Evolutionary conservation across 495 filamentous ascomycete genomes (phyloP), one percentile per base, ranked within the genome.

Genomic region (Echria macrotheca): DNA sequence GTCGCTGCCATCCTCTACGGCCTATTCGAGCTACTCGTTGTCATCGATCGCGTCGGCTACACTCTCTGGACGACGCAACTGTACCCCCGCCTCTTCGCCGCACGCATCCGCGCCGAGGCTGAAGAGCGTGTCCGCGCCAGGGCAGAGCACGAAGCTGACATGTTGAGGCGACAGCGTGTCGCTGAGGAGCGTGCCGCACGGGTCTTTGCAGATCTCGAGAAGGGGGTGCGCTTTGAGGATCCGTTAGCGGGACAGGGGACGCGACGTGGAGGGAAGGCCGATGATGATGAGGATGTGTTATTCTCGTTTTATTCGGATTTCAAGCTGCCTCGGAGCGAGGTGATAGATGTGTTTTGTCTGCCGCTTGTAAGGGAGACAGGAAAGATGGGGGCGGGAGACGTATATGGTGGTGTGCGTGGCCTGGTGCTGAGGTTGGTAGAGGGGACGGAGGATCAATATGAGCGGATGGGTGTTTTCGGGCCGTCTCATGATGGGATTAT

Each of bases 161-260:
- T 44, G 41, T 12, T 9, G 12, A 18, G 41, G 4, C 19, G 41
- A 3, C 41, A 44, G 18, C 5, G 21, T 9, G 23, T 2, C 3
- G 41, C 41, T 2, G 41, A 44, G 28, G 41, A 21, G 11, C 24
- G 24, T 14, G 41, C 41, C n/a, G 21, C 9, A 25, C 18, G 23
- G 3, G 41, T 44, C 21, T 44, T 44, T 26, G 41, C 19, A 4
- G 41, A 44, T 29, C 41, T 44, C 2, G 41, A 25, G 11, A 44
- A 25, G 21, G 41, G 41, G 9, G 41, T 44, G 12, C 8, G 2
- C 10, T 44, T 44, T 17, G 41, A 44, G 23, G 41, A 44, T 14
- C 41, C 41, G 24, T 15, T 25, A 23, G 41, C 17, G 15, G 4
- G 31, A 35, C 4, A 35, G 17, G 31, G 17, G 9, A 35, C 12